A percentile compares a stretch with the other conserved stretches of the same genome.
These are phyloP conservation scores for Boletus sensibilis DNA, from an alignment of 768 basidiomycete genomes.

Conservation along the genomic window DNA sequence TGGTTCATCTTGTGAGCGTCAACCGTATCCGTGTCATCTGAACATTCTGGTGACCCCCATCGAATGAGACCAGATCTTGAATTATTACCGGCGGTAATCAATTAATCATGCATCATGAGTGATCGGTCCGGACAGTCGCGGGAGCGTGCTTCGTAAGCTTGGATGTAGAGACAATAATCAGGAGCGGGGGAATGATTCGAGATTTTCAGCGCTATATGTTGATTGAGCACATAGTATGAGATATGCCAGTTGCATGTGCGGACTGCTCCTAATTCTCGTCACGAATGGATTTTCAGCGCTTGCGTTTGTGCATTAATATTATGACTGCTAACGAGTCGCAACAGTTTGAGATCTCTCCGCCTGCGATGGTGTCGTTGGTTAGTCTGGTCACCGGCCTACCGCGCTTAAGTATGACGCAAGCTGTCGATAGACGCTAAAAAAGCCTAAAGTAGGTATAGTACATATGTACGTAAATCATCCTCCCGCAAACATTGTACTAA, in stretches of 20 bases:
- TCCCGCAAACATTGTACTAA: neutral
- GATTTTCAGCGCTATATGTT: neutral
- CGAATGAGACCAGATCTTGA: constrained; percentile 36
- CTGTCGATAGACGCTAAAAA: no score
- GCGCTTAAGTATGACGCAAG: no score
- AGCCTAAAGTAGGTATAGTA: no score
- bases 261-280: constrained; percentile 8
- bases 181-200: neutral
- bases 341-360: no score
- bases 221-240: constrained; percentile 6
- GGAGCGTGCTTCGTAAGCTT: constrained; percentile 63
- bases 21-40: constrained; percentile 4
- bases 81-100: constrained; percentile 35
- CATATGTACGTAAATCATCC: no score
- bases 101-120: neutral
- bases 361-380: no score
- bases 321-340: no score
- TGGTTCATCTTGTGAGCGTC: neutral
- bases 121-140: constrained; percentile 30
- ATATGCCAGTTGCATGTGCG: neutral
- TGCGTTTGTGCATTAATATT: constrained; percentile 31
- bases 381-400: no score
- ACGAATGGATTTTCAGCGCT: constrained; percentile 14
- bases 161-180: constrained; percentile 47
- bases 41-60: constrained; percentile 26